Evolutionary conservation across 805 yeast genomes (phyloP).

Genomic region (Yamadazyma insecticola): DNA sequence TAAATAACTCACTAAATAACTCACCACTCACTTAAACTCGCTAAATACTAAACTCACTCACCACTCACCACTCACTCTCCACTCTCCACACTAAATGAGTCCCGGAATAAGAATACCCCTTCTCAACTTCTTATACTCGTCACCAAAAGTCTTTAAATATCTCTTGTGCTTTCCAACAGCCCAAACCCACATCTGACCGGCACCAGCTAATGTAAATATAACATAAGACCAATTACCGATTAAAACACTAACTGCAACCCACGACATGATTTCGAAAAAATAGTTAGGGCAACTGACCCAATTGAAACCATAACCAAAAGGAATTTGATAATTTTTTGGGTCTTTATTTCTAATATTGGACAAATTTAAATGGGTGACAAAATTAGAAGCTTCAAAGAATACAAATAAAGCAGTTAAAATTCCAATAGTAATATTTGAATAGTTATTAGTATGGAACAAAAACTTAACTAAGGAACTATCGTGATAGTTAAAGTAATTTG

Average conservation of each 20-base stretch:
- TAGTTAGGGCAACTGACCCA: slow-evolving; percentile 90
- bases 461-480: slow-evolving; percentile 17
- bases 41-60: too few relatives aligned
- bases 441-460: slow-evolving; percentile 44
- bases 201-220: slow-evolving; percentile 65
- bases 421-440: slow-evolving; percentile 23
- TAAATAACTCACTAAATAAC: too few relatives aligned
- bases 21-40: too few relatives aligned
- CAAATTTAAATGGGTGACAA: slow-evolving; percentile 65
- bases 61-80: background rate
- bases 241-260: slow-evolving; percentile 68
- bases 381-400: slow-evolving; percentile 68
- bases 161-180: slow-evolving; percentile 79
- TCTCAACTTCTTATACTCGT: slow-evolving; percentile 73
- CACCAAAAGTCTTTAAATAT: slow-evolving; percentile 65
- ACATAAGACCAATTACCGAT: slow-evolving; percentile 75
- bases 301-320: slow-evolving; percentile 81
- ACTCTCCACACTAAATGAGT: background rate
- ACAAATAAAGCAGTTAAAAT: slow-evolving; percentile 42
- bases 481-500: slow-evolving; percentile 9
- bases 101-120: slow-evolving; percentile 68
- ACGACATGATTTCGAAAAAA: slow-evolving; percentile 75
- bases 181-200: slow-evolving; percentile 87
- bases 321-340: slow-evolving; percentile 55
- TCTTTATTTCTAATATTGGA: slow-evolving; percentile 51